These are phyloP conservation scores for Colletotrichum gigasporum DNA, from an alignment of 2,329 filamentous ascomycete genomes.

Conservation along the genomic window DNA sequence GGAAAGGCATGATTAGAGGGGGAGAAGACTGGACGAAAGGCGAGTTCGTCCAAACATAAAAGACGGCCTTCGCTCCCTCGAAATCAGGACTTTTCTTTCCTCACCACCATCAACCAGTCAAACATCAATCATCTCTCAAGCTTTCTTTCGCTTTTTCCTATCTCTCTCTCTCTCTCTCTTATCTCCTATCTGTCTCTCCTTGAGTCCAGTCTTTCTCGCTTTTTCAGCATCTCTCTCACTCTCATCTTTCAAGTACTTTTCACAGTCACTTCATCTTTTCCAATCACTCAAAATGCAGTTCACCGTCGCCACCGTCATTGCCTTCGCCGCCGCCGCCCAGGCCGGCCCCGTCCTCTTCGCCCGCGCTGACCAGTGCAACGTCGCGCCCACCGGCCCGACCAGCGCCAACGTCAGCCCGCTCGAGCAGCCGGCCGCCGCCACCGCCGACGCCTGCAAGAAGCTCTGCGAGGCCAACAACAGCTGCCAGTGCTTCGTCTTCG, in stretches of 20 bases:
- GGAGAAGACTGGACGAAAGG: too few relatives aligned
- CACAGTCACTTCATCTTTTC: not conserved
- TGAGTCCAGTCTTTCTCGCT: too few relatives aligned
- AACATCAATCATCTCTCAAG: slow-evolving; percentile 3
- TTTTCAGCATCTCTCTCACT: not conserved
- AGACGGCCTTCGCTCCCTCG: not conserved
- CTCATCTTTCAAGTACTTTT: not conserved
- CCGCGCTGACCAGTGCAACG: slow-evolving; percentile 13
- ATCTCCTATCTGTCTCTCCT: not conserved
- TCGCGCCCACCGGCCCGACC: not conserved
- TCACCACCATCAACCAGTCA: slow-evolving; percentile 13
- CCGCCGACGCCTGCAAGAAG: slow-evolving; percentile 22
- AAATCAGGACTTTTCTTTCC: not conserved
- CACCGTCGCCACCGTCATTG: slow-evolving; percentile 7
- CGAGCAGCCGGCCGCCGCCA: slow-evolving; percentile 17
- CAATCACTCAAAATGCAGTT: slow-evolving; percentile 18
- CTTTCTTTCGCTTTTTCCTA: slow-evolving; percentile 1
- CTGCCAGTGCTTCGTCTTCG: slow-evolving; percentile 15
- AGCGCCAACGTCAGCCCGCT: slow-evolving; percentile 1
- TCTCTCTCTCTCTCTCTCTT: not conserved
- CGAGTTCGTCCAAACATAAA: not conserved
- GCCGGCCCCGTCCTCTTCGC: slow-evolving; percentile 11
- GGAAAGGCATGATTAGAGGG: not conserved
- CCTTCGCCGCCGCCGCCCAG: slow-evolving; percentile 11
- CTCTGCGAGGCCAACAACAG: slow-evolving; percentile 14